Evolutionary conservation across 306 rosid genomes (phyloP).

Genomic region (Astragalus glycyphyllos): DNA sequence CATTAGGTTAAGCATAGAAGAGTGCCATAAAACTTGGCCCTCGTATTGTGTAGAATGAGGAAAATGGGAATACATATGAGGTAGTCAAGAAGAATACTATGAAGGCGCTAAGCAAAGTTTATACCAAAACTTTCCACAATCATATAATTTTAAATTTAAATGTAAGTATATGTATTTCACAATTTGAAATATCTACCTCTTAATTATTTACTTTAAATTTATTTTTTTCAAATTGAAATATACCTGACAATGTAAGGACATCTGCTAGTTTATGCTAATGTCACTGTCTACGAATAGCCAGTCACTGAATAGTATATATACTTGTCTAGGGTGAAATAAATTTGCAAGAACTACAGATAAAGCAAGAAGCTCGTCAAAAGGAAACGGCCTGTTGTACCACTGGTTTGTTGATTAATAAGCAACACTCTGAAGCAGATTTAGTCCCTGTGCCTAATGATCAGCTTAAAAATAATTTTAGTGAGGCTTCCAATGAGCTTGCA

Average conservation of each 20-base stretch:
- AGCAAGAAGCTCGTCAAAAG: conserved; percentile 50
- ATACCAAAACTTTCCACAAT: background rate
- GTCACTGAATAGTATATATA: conserved; percentile 39
- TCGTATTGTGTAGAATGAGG: background rate
- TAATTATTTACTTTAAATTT: background rate
- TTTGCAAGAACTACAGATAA: conserved; percentile 46
- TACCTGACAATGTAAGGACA: background rate
- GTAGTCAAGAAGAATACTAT: background rate
- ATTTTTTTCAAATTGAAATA: background rate
- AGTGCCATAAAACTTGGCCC: background rate
- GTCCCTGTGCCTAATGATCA: conserved; percentile 54
- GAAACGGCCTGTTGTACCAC: conserved; percentile 33
- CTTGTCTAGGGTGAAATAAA: conserved; percentile 63
- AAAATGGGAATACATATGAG: background rate
- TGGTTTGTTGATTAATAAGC: conserved; percentile 41
- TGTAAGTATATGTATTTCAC: background rate
- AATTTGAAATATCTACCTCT: background rate
- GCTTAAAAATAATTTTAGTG: conserved; percentile 38
- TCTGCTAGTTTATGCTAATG: conserved; percentile 8
- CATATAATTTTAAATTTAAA: too few relatives aligned
- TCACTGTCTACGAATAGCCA: conserved; percentile 16
- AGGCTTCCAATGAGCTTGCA: conserved; percentile 54
- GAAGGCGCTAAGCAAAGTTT: background rate
- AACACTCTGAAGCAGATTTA: conserved; percentile 48
- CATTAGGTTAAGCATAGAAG: background rate